Percentiles rank a stretch among this genome's conserved stretches.
These are phyloP conservation scores for Aurantiochytrium sp. DNA, from an alignment of 108 stramenopile genomes.

Conservation along the genomic window DNA sequence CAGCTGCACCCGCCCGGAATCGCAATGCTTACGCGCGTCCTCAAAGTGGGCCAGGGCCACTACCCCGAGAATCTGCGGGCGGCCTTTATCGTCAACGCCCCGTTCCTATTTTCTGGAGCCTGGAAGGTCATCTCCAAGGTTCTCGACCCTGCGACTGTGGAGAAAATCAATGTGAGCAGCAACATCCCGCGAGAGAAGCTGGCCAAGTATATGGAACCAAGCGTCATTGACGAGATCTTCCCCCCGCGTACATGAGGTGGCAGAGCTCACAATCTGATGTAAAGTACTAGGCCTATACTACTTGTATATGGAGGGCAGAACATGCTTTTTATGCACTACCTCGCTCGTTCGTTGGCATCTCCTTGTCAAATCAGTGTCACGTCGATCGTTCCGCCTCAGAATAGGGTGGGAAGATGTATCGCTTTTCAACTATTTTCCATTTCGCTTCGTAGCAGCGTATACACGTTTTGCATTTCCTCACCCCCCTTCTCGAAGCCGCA, in stretches of 20 bases:
- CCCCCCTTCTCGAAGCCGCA: neutral
- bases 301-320: too few species aligned
- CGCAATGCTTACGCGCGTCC: neutral
- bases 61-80: slow-evolving; percentile 16
- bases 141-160: neutral
- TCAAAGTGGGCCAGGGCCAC: slow-evolving; percentile 16
- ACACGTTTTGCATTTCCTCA: neutral
- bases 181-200: neutral
- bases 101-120: neutral
- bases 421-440: neutral
- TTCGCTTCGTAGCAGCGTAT: neutral
- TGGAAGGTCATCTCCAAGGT: neutral
- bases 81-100: neutral
- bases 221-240: neutral
- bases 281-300: too few species aligned
- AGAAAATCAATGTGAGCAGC: neutral
- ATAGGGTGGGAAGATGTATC: neutral
- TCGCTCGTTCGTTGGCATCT: too few species aligned
- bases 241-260: too few species aligned
- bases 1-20: slow-evolving; percentile 8
- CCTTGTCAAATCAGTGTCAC: too few species aligned
- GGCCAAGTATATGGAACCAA: neutral
- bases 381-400: too few species aligned
- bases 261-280: too few species aligned
- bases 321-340: too few species aligned